Base-by-base conservation (phyloP, 108 stramenopile species). In the Mayamaea pseudoterrestris region DNA sequence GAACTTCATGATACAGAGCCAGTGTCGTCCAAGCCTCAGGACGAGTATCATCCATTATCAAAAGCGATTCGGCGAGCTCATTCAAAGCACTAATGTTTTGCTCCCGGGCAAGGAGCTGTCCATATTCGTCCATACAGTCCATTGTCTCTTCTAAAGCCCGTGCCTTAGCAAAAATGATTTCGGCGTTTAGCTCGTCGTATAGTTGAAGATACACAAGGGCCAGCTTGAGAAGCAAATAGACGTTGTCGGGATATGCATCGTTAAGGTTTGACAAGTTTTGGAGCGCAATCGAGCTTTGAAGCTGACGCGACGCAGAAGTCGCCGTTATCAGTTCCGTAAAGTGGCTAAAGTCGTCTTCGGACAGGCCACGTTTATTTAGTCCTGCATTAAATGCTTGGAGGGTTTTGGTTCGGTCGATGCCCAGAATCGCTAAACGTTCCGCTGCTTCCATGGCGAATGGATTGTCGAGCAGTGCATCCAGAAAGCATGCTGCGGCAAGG, bases 61-160 rank as follows among this genome's bases (percentile, higher is more conserved):
- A 48, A 21, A 90, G 47, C 29, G 68, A 69, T 0, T 71, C 60
- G 27, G 76, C 71, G 14, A 90, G 49, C 14, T 65, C 66, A 40
- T 76, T 81, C 17, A 90, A 53, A 22, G 64, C 69, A 22, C 65
- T 63, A 29, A 68, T 43, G 17, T 58, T 48, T 13, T 72, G 67
- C 46, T 77, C 63, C 17, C 58, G 36, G 11, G 59, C 63, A 27
- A 77, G 37, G 20, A 89, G 63, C 31, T 80, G 66, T 6, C 72
- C 86, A 44, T 89, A 89, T 27, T 78, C 61, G 52, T 83, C 86
- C 78, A 89, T 81, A 23, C 64, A 53, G 14, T 78, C 72, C 35
- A 50, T 63, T 22, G 72, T 61, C 5, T 53, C 42, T 21, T 78
- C 73, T 16, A 71, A 8, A 41, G 71, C 54, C 50, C 80, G 35